phyloP scores from a whole-genome alignment of 2,329 filamentous ascomycete species.

The Claviceps africana region DNA sequence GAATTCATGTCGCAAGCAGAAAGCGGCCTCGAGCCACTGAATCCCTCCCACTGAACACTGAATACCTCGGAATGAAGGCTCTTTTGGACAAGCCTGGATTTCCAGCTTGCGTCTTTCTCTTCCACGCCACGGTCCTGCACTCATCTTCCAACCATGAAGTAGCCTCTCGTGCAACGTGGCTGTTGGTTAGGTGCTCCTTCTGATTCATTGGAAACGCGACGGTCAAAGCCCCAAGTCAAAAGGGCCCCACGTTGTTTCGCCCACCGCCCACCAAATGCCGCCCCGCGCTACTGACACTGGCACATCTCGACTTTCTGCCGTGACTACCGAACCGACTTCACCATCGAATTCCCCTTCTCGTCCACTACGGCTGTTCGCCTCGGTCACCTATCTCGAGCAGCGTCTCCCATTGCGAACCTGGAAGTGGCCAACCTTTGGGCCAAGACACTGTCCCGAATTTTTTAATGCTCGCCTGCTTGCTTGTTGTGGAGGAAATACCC shows the following conservation, averaged over 20 bases:
- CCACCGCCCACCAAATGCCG: slow-evolving; percentile 1
- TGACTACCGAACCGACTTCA: not conserved
- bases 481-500: slow-evolving; percentile 3
- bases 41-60: too few species aligned
- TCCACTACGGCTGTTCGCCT: not conserved
- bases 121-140: not conserved
- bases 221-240: not conserved
- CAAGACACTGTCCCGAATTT: not conserved
- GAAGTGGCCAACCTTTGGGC: not conserved
- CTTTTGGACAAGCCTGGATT: not conserved
- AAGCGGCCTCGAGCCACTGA: not conserved
- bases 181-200: not conserved
- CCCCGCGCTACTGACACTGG: not conserved
- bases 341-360: not conserved
- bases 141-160: not conserved
- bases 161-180: not conserved
- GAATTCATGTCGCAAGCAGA: not conserved
- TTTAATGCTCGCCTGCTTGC: not conserved
- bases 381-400: not conserved
- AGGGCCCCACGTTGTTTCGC: not conserved
- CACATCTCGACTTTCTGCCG: not conserved
- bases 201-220: not conserved
- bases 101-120: not conserved
- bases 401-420: not conserved
- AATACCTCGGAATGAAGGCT: too few species aligned